These are phyloP conservation scores for Mycena galopus DNA, from an alignment of 768 basidiomycete genomes.

Conservation along the genomic window DNA sequence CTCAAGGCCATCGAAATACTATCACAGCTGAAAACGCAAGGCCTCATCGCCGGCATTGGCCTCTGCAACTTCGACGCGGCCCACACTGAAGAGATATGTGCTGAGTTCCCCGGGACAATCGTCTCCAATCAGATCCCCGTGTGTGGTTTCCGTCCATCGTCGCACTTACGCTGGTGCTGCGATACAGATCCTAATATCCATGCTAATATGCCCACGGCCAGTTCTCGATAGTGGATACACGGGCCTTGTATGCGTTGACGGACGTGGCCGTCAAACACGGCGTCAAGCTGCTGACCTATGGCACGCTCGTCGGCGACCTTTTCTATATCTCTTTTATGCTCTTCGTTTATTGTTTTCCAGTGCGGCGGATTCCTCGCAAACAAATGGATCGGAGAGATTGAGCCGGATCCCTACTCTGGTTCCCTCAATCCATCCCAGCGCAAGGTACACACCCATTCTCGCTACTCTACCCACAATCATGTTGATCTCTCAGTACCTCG, in stretches of 20 bases:
- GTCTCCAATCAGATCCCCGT: conserved; percentile 91
- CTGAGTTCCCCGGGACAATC: conserved; percentile 73
- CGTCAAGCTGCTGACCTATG: conserved; percentile 82
- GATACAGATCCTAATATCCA: conserved; percentile 13
- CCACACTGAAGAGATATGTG: conserved; percentile 85
- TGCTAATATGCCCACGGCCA: conserved; percentile 42
- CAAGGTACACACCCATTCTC: conserved; percentile 65
- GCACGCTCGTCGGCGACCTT: conserved; percentile 71
- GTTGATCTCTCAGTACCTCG: conserved; percentile 71
- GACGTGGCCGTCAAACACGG: conserved; percentile 81
- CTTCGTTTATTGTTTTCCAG: conserved; percentile 49
- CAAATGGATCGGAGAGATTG: conserved; percentile 74
- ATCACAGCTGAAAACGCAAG: conserved; percentile 69
- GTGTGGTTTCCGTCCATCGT: conserved; percentile 31
- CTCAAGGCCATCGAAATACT: conserved; percentile 62
- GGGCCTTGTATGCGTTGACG: conserved; percentile 82
- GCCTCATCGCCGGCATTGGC: conserved; percentile 74
- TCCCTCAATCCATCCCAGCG: conserved; percentile 85
- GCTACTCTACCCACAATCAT: too few species aligned
- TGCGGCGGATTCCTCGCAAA: conserved; percentile 89
- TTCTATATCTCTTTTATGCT: not conserved
- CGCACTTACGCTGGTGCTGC: conserved; percentile 12
- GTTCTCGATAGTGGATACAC: conserved; percentile 87
- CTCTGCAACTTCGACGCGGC: conserved; percentile 87
- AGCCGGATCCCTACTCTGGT: conserved; percentile 79